Conservation (phyloP, 805 yeast genomes). For the Yarrowia deformans region DNA sequence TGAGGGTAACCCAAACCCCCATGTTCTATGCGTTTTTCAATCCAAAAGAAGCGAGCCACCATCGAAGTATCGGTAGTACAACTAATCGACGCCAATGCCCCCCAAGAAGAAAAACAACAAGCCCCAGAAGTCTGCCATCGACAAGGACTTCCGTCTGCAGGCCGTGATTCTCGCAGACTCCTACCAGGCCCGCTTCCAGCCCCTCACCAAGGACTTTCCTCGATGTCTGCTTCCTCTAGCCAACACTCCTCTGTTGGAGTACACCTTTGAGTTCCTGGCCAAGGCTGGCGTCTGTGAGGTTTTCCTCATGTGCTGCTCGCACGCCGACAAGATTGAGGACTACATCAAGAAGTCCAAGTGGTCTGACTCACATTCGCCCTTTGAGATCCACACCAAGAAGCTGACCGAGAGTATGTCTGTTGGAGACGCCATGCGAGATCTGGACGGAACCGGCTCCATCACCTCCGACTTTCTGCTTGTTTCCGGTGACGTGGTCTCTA, state of each 20-base stretch:
- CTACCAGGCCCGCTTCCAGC: slow-evolving; percentile 90
- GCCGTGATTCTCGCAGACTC: slow-evolving; percentile 96
- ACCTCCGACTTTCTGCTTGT: slow-evolving; percentile 89
- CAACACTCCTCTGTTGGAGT: slow-evolving; percentile 91
- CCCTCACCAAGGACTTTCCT: slow-evolving; percentile 83
- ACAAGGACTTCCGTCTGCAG: slow-evolving; percentile 62
- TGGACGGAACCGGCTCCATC: slow-evolving; percentile 88
- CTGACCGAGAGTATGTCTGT: slow-evolving; percentile 88
- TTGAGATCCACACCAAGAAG: slow-evolving; percentile 77
- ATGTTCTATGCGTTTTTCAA: slow-evolving; percentile 13
- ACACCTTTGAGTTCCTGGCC: slow-evolving; percentile 92
- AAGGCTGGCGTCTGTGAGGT: slow-evolving; percentile 91
- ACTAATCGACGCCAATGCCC: slow-evolving; percentile 25
- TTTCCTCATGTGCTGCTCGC: slow-evolving; percentile 85
- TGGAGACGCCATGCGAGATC: slow-evolving; percentile 97
- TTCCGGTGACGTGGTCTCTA: slow-evolving; percentile 95
- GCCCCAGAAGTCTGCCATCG: slow-evolving; percentile 36
- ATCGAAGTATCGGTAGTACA: neutral
- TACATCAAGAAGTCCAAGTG: slow-evolving; percentile 67
- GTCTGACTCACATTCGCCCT: slow-evolving; percentile 68
- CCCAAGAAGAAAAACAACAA: slow-evolving; percentile 37
- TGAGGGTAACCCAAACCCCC: slow-evolving; percentile 21
- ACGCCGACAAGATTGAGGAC: slow-evolving; percentile 84
- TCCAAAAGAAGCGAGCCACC: neutral
- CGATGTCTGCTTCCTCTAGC: slow-evolving; percentile 92